A percentile compares a stretch with the other conserved stretches of the same genome.
These are phyloP conservation scores for Cladophialophora yegresii DNA, from an alignment of 2,329 filamentous ascomycete genomes.

Conservation along the genomic window DNA sequence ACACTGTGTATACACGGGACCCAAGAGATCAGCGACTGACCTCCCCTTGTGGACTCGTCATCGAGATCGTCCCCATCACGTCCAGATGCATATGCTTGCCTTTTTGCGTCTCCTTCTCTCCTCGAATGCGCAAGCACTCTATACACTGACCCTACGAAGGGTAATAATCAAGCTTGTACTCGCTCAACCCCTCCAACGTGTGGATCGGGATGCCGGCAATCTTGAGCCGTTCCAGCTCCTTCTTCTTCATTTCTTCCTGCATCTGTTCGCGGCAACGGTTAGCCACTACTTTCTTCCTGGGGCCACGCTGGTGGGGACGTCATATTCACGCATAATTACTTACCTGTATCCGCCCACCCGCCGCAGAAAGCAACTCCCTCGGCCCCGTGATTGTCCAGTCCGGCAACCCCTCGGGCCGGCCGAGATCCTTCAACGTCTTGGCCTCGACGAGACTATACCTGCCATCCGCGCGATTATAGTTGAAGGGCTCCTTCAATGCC, in stretches of 20 bases:
- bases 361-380: slow-evolving; percentile 51
- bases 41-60: not conserved
- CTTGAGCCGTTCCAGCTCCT: slow-evolving; percentile 12
- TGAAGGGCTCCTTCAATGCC: slow-evolving; percentile 54
- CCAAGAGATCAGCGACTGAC: not conserved
- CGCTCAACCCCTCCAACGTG: slow-evolving; percentile 2
- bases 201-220: slow-evolving; percentile 14
- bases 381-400: slow-evolving; percentile 53
- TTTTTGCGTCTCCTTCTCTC: not conserved
- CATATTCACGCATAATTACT: too few species aligned
- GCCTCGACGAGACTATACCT: slow-evolving; percentile 55
- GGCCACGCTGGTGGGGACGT: too few species aligned
- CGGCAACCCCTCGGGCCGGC: slow-evolving; percentile 48
- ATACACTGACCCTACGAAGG: not conserved
- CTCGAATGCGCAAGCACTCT: not conserved
- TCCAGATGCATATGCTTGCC: too few species aligned
- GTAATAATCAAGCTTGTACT: slow-evolving; percentile 10
- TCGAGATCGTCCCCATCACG: not conserved
- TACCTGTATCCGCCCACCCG: slow-evolving; percentile 14
- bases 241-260: slow-evolving; percentile 17
- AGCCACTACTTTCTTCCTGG: not conserved
- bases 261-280: not conserved
- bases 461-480: slow-evolving; percentile 51
- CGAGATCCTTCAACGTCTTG: slow-evolving; percentile 54
- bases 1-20: not conserved